Conservation (phyloP, 352 stramenopile genomes). For the Phytophthora ohioensis region DNA sequence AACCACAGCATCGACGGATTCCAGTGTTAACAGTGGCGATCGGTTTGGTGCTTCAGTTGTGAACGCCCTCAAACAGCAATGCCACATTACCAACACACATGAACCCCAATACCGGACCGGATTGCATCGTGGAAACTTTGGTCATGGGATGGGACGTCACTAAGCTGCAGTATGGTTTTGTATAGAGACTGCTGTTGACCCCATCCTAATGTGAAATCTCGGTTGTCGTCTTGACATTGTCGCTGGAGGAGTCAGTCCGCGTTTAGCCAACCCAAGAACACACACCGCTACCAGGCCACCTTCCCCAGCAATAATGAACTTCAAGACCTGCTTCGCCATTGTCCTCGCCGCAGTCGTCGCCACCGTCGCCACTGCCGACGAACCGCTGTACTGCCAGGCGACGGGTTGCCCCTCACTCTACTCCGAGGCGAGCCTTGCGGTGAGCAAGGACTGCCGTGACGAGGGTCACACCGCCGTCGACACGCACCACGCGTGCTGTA, state of each 20-base stretch:
- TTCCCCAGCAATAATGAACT: constrained; percentile 28
- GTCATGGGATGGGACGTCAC: constrained; percentile 23
- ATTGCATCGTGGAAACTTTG: constrained; percentile 7
- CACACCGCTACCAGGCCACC: background rate
- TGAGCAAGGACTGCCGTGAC: constrained; percentile 31
- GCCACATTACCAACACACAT: too few species aligned
- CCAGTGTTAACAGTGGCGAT: too few species aligned
- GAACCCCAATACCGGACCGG: too few species aligned
- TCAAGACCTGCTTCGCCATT: constrained; percentile 32
- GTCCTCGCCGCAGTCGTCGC: constrained; percentile 24
- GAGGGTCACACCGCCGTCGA: background rate
- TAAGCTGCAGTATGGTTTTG: constrained; percentile 16
- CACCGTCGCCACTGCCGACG: constrained; percentile 18
- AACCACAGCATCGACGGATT: too few species aligned
- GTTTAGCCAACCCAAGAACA: constrained; percentile 21
- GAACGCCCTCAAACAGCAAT: too few species aligned
- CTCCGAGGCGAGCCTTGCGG: constrained; percentile 17
- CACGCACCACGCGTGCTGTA: constrained; percentile 16
- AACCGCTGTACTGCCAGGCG: constrained; percentile 23
- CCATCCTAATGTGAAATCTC: constrained; percentile 26
- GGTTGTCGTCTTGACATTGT: constrained; percentile 13
- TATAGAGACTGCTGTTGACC: constrained; percentile 18
- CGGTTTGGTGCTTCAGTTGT: too few species aligned
- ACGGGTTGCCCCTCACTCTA: constrained; percentile 23
- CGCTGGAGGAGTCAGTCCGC: constrained; percentile 26